phyloP scores from a whole-genome alignment of 805 yeast species.

The Yarrowia alimentaria region DNA sequence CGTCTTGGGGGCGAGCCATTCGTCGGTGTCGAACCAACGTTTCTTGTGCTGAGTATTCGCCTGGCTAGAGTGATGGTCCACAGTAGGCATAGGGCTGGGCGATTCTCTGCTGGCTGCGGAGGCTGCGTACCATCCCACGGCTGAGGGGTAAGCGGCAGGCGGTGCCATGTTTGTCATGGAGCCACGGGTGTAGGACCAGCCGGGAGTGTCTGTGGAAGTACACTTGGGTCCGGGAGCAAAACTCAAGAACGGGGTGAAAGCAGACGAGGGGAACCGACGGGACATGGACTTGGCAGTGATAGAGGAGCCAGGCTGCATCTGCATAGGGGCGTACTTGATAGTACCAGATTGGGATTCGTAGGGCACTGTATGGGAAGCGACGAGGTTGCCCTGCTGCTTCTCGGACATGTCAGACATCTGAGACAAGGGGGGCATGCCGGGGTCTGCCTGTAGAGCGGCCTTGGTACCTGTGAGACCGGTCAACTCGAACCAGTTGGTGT shows the following conservation, averaged over 20 bases:
- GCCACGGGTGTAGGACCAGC: conserved; percentile 71
- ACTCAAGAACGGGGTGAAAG: conserved; percentile 60
- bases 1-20: conserved; percentile 24
- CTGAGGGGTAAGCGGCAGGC: conserved; percentile 39
- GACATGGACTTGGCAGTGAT: conserved; percentile 55
- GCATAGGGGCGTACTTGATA: conserved; percentile 90
- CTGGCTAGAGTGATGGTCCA: conserved; percentile 6
- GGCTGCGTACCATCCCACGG: conserved; percentile 33
- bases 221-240: conserved; percentile 45
- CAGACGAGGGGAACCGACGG: conserved; percentile 63
- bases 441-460: conserved; percentile 49
- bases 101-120: conserved; percentile 18
- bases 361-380: conserved; percentile 61
- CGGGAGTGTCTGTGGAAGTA: conserved; percentile 74
- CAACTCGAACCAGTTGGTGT: conserved; percentile 63
- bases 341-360: conserved; percentile 77
- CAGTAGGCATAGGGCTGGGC: conserved; percentile 22
- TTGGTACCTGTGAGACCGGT: conserved; percentile 68
- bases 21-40: conserved; percentile 23
- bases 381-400: conserved; percentile 46
- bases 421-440: conserved; percentile 45
- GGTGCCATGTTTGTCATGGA: conserved; percentile 68
- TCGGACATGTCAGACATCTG: conserved; percentile 40
- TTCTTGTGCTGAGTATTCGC: conserved; percentile 25
- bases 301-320: conserved; percentile 72